Evolutionary conservation across 768 basidiomycete genomes (phyloP).

Genomic region (Hericium erinaceus): DNA sequence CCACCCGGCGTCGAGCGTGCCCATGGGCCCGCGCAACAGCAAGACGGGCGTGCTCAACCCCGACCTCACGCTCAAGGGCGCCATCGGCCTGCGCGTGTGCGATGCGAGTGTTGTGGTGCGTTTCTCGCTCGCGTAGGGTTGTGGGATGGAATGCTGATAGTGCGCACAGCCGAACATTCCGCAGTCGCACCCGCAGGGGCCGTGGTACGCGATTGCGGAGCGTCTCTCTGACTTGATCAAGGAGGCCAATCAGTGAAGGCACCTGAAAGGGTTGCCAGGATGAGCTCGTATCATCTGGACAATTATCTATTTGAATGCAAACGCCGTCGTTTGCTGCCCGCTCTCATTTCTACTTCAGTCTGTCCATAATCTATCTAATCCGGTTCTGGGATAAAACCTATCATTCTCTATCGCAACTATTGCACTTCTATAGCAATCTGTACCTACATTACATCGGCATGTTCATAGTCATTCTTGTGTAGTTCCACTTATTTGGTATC

Average conservation of each 20-base stretch:
- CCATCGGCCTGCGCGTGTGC: constrained; percentile 9
- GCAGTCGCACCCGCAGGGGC: constrained; percentile 5
- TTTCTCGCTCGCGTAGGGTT: neutral
- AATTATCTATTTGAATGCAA: no score
- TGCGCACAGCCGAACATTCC: constrained; percentile 7
- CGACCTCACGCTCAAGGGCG: constrained; percentile 11
- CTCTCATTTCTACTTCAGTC: no score
- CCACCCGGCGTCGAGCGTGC: neutral
- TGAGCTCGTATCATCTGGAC: no score
- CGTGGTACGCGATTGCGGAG: constrained; percentile 9
- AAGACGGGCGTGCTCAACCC: constrained; percentile 9
- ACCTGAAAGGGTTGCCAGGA: neutral
- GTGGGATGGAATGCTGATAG: neutral
- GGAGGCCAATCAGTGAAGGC: neutral
- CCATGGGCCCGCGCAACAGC: neutral
- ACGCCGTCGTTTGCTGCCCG: no score
- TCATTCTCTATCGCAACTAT: no score
- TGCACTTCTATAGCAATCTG: no score
- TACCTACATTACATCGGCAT: no score
- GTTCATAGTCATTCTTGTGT: no score
- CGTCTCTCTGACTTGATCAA: constrained; percentile 4
- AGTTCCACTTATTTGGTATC: no score
- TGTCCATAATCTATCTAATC: no score
- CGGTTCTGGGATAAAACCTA: no score
- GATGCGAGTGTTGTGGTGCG: constrained; percentile 12